Conservation (phyloP, 228 moss, liverwort and hornwort genomes). For the Sphagnum magellanicum region DNA sequence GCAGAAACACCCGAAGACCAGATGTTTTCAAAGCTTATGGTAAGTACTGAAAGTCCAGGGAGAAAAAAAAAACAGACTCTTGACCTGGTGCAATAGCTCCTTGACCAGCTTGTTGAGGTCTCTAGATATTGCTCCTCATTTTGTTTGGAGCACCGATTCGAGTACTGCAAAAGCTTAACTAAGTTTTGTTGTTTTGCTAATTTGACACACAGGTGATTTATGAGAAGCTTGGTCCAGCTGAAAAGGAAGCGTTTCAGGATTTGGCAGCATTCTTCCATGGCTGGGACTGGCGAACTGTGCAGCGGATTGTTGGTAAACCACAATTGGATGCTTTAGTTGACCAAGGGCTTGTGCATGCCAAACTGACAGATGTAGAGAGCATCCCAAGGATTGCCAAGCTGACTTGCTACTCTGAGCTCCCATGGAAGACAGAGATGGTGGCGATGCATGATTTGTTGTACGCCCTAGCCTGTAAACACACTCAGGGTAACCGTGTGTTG, state of each 20-base stretch:
- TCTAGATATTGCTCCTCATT: too few species aligned
- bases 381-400: constrained; percentile 54
- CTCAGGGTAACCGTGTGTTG: constrained; percentile 52
- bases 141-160: too few species aligned
- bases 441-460: constrained; percentile 65
- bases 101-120: too few species aligned
- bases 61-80: not conserved
- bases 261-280: constrained; percentile 61
- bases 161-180: too few species aligned
- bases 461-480: constrained; percentile 48
- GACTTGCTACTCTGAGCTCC: constrained; percentile 67
- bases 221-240: constrained; percentile 35
- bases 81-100: too few species aligned
- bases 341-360: constrained; percentile 33
- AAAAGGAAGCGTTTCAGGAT: constrained; percentile 60
- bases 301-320: constrained; percentile 60
- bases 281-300: constrained; percentile 75
- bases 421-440: constrained; percentile 62
- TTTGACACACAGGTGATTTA: constrained; percentile 43
- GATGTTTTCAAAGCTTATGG: constrained; percentile 61
- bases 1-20: constrained; percentile 58
- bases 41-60: not conserved
- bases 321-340: constrained; percentile 43
- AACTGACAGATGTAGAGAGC: constrained; percentile 46
- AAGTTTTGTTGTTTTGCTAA: too few species aligned